Conservation (phyloP, 352 stramenopile genomes). For the Phytophthora brassicae region DNA sequence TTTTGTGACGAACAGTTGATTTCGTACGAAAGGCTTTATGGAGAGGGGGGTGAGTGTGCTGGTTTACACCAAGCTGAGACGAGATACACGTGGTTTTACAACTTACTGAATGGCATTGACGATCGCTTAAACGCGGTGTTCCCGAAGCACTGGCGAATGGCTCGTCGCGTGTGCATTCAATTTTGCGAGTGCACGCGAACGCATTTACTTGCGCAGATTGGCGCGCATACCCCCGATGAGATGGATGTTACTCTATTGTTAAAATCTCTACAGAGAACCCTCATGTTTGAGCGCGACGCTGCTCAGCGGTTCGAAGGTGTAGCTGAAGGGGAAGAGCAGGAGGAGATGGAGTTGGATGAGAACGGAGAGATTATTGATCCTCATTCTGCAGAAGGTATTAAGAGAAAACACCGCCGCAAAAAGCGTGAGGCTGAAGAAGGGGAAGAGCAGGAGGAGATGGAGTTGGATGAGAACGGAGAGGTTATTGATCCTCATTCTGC, state of each 20-base stretch:
- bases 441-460: conserved; percentile 53
- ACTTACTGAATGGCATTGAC: conserved; percentile 64
- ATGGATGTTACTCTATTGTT: conserved; percentile 75
- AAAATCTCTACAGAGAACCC: conserved; percentile 66
- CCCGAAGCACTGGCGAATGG: conserved; percentile 95
- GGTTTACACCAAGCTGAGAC: conserved; percentile 67
- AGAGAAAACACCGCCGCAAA: conserved; percentile 70
- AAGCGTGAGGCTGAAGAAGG: conserved; percentile 68
- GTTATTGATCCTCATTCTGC: conserved; percentile 72
- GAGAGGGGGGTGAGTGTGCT: conserved; percentile 49
- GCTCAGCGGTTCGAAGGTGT: conserved; percentile 69
- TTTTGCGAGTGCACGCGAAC: conserved; percentile 91
- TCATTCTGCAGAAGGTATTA: conserved; percentile 73
- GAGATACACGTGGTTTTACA: conserved; percentile 83
- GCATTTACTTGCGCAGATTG: conserved; percentile 71
- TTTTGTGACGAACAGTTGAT: conserved; percentile 74
- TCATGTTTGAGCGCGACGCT: conserved; percentile 82
- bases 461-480: conserved; percentile 75
- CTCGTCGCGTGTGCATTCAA: conserved; percentile 89
- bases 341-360: conserved; percentile 70
- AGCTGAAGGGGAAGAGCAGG: conserved; percentile 43
- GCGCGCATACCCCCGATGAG: conserved; percentile 64
- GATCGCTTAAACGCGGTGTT: conserved; percentile 94
- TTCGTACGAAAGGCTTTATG: conserved; percentile 68
- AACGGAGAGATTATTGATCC: conserved; percentile 74